phyloP scores from a whole-genome alignment of 345 rosid genomes.

The Acer yangbiense region DNA sequence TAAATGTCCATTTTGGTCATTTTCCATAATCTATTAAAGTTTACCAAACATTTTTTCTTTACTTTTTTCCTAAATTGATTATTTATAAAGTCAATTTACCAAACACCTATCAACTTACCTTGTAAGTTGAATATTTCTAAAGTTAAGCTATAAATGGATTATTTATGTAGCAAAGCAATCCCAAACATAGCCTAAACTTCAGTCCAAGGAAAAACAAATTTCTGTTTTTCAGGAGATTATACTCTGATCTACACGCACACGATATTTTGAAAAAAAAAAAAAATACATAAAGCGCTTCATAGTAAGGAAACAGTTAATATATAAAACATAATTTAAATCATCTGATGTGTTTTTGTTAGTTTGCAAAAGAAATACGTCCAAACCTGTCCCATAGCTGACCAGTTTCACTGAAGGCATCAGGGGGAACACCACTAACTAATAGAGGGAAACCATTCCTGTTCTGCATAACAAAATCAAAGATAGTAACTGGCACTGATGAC shows the following conservation, averaged over 20 bases:
- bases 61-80: too few species aligned
- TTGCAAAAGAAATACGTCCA: conserved; percentile 13
- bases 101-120: too few species aligned
- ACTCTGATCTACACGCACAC: background rate
- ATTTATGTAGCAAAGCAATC: too few species aligned
- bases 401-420: conserved; percentile 94
- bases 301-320: background rate
- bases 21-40: too few species aligned
- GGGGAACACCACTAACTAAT: conserved; percentile 92
- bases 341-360: background rate
- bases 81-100: too few species aligned
- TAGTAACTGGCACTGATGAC: conserved; percentile 14
- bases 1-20: too few species aligned
- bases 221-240: too few species aligned
- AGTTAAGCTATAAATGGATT: too few species aligned
- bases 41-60: too few species aligned
- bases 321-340: conserved; percentile 16
- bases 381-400: conserved; percentile 98
- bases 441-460: conserved; percentile 77
- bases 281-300: background rate
- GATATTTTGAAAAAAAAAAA: background rate
- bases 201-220: too few species aligned
- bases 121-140: too few species aligned
- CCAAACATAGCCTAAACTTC: too few species aligned
- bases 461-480: conserved; percentile 42